phyloP scores from a whole-genome alignment of 225 moss, liverwort and hornwort genomes.

The Asterella californica region DNA sequence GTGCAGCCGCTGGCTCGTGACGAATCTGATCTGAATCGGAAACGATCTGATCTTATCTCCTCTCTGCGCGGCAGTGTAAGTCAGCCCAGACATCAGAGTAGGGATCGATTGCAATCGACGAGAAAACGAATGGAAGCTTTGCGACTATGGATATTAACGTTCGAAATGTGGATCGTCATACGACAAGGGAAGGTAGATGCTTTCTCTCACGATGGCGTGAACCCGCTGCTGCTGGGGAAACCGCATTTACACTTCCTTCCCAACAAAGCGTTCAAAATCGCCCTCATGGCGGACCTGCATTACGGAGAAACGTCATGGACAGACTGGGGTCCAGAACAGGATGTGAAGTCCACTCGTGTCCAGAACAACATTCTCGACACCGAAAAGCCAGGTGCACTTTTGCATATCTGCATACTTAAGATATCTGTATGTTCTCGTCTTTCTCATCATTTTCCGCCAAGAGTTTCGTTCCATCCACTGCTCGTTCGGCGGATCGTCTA shows the following conservation, averaged over 20 bases:
- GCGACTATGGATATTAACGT: background rate
- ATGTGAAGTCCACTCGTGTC: constrained; percentile 62
- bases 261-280: constrained; percentile 54
- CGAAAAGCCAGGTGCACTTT: constrained; percentile 58
- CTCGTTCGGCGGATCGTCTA: too few species aligned
- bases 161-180: background rate
- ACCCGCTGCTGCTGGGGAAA: background rate
- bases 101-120: background rate
- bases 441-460: background rate
- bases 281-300: constrained; percentile 77
- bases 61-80: background rate
- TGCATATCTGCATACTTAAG: too few species aligned
- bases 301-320: constrained; percentile 82
- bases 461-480: too few species aligned
- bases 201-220: background rate
- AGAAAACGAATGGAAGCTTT: background rate
- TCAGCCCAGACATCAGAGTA: background rate
- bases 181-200: background rate
- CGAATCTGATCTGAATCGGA: background rate
- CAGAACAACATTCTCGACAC: constrained; percentile 59
- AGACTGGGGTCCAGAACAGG: constrained; percentile 68
- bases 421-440: too few species aligned
- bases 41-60: background rate
- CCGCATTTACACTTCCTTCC: constrained; percentile 21
- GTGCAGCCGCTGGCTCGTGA: background rate